Evolutionary conservation across 495 filamentous ascomycete genomes (phyloP), one percentile per base, ranked within the genome.

Genomic region (Mycothermus thermophilus): DNA sequence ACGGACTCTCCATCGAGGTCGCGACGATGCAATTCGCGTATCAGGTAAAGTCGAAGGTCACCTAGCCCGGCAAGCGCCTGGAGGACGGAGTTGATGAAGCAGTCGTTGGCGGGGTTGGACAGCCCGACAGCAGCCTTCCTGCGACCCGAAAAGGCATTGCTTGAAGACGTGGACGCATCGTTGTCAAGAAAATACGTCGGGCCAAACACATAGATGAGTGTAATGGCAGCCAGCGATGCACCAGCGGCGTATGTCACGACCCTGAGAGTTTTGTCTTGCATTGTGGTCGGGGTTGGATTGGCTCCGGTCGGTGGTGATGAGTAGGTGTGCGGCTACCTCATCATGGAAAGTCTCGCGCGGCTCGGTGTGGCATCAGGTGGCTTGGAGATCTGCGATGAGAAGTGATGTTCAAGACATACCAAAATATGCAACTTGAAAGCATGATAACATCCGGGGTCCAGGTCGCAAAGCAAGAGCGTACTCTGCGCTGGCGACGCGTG

Each of bases 41-140:
- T 95, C 4, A 96, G 62, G 50, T 94, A 96, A 22, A 85, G 56
- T 17, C 92, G 79, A 43, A 99, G 67, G 45, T 96, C 85, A 3
- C 78, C 80, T n/a, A 96, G 66, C 1, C 90, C 90, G n/a, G 92
- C 88, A 13, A 99, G 67, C 0, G 83, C 85, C 60, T 99, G 90
- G 22, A 96, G 70, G 15, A 93, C 80, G 15, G 87, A 94, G 58
- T 99, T 99, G 63, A 99, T 95, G 63, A 96, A 99, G 64, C 90
- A 99, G 58, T 99, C 92, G 63, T 96, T 96, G 38, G 87, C 92
- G 3, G 84, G 72, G 48, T 99, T 99, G 11, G 67, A 65, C 17
- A 99, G 68, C 27, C 90, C 90, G 14, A 99, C 87, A 28, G 86
- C 79, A 40, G 81, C 81, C 53, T 84, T 87, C 59, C 88, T 93